Percentiles rank a stretch among this genome's conserved stretches.
phyloP scores from a whole-genome alignment of 805 yeast genomes.

The Wickerhamiella qilinensis region DNA sequence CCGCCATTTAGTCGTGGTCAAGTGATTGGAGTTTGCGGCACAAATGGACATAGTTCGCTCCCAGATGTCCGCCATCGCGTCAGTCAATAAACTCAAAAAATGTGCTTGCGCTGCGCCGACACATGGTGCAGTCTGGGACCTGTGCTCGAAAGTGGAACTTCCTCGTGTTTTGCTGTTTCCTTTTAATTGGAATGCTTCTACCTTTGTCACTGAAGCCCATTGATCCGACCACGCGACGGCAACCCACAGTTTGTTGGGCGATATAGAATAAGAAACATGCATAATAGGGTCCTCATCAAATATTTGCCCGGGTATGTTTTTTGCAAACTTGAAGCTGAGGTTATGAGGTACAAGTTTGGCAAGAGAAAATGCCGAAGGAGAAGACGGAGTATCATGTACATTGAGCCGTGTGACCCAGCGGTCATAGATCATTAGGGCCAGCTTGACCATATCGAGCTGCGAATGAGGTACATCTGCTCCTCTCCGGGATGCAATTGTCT shows the following conservation, averaged over 20 bases:
- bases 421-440: conserved; percentile 20
- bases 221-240: conserved; percentile 85
- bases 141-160: conserved; percentile 7
- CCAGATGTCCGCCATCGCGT: conserved; percentile 14
- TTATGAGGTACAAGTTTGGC: conserved; percentile 21
- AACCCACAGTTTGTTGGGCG: conserved; percentile 70
- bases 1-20: background rate
- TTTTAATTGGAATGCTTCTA: conserved; percentile 32
- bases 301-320: conserved; percentile 15
- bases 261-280: conserved; percentile 74
- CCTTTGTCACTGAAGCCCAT: conserved; percentile 43
- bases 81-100: too few relatives aligned
- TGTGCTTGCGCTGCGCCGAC: too few relatives aligned
- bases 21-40: background rate
- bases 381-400: background rate
- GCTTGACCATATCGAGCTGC: conserved; percentile 15
- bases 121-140: too few relatives aligned
- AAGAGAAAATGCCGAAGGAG: conserved; percentile 17
- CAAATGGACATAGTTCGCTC: conserved; percentile 6
- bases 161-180: conserved; percentile 6
- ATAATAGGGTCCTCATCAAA: conserved; percentile 57
- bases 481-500: conserved; percentile 12
- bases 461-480: conserved; percentile 18
- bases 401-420: conserved; percentile 11
- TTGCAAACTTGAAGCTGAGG: conserved; percentile 13